Evolutionary conservation across 108 stramenopile genomes (phyloP).

Genomic region (Craspedostauros australis): DNA sequence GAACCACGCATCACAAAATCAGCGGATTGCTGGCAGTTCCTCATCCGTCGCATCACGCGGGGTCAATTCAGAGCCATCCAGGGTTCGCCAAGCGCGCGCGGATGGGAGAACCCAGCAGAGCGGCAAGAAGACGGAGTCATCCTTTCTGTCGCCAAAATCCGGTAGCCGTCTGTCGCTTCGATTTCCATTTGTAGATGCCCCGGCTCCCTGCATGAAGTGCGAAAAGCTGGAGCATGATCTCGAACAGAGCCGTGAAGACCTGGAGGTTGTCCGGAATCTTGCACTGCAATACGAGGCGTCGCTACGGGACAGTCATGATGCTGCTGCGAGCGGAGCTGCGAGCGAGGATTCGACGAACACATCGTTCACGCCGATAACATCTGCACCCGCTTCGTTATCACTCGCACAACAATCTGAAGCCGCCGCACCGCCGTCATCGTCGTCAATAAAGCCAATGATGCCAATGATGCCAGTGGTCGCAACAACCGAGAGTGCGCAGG

Average conservation of each 20-base stretch:
- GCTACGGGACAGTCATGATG: background rate
- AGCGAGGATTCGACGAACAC: background rate
- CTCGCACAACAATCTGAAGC: background rate
- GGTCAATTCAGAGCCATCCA: conserved; percentile 1
- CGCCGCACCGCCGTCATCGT: background rate
- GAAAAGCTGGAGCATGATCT: background rate
- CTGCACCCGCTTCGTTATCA: conserved; percentile 27
- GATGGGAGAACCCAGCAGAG: background rate
- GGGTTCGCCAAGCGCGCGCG: no score
- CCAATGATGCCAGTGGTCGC: conserved; percentile 32
- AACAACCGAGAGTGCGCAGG: conserved; percentile 41
- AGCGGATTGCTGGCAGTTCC: no score
- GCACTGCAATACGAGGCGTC: conserved; percentile 22
- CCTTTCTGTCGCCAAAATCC: background rate
- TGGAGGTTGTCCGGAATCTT: conserved; percentile 47
- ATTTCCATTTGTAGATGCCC: background rate
- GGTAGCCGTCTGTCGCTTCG: conserved; percentile 1
- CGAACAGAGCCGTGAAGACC: conserved; percentile 1
- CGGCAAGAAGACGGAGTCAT: background rate
- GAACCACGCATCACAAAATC: no score
- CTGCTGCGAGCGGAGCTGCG: background rate
- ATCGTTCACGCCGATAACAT: conserved; percentile 22
- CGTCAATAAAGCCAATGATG: conserved; percentile 5
- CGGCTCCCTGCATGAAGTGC: conserved; percentile 3
- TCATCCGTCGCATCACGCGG: background rate